These are phyloP conservation scores for Terfezia claveryi DNA, from an alignment of 495 filamentous ascomycete species.

Conservation along the genomic window DNA sequence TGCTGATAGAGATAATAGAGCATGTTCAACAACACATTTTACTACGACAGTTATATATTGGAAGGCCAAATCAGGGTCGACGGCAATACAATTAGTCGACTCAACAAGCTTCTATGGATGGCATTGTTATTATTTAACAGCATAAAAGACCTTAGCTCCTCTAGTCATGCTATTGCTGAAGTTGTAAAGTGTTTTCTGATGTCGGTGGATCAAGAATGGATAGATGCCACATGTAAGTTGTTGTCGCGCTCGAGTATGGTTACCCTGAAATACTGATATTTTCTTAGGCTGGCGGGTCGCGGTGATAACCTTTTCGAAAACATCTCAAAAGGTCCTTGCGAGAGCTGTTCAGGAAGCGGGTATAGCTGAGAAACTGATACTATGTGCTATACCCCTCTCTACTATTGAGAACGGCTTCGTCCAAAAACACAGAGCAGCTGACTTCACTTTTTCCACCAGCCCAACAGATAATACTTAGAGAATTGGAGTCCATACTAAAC, in stretches of 20 bases:
- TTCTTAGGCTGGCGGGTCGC: background rate
- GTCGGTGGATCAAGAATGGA: background rate
- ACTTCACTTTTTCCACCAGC: background rate
- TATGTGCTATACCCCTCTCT: background rate
- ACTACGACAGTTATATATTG: background rate
- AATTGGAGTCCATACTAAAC: background rate
- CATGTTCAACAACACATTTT: background rate
- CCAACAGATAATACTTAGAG: background rate
- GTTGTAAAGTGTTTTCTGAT: background rate
- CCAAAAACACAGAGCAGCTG: background rate
- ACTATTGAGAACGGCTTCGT: background rate
- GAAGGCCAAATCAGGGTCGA: background rate
- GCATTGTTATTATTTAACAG: background rate
- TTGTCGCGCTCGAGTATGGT: background rate
- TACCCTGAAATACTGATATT: background rate
- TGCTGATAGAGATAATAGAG: background rate
- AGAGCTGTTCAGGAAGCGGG: background rate
- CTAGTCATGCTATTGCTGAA: background rate
- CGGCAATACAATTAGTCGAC: background rate
- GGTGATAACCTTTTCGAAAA: background rate
- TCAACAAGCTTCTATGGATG: background rate
- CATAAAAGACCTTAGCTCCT: no score
- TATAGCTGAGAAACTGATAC: background rate
- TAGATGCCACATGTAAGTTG: background rate
- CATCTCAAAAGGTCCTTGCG: background rate